phyloP scores from a whole-genome alignment of 768 basidiomycete genomes.

The Pholiota conissans region DNA sequence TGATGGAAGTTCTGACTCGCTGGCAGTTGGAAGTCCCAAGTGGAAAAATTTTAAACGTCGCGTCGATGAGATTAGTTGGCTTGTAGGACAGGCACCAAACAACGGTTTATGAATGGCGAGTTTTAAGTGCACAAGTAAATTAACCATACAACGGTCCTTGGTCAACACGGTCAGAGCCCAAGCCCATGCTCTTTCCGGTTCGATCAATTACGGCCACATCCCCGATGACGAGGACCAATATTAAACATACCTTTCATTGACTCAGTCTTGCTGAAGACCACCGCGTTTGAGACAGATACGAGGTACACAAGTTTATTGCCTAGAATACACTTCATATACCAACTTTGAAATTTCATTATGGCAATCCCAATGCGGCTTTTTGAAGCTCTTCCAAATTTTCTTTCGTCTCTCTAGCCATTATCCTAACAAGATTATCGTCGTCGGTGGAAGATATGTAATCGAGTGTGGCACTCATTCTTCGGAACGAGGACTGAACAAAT shows the following conservation, averaged over 20 bases:
- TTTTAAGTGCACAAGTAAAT: not conserved
- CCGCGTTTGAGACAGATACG: constrained; percentile 94
- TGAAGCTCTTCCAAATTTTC: constrained; percentile 56
- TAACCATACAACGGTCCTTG: constrained; percentile 6
- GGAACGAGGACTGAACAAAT: constrained; percentile 38
- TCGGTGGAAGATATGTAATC: constrained; percentile 73
- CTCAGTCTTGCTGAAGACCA: constrained; percentile 64
- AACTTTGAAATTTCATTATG: not conserved
- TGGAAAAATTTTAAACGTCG: constrained; percentile 70
- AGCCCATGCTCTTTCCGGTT: not conserved
- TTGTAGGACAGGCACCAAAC: constrained; percentile 44
- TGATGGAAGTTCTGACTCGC: constrained; percentile 52
- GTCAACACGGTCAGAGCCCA: constrained; percentile 16
- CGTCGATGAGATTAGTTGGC: constrained; percentile 74
- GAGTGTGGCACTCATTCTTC: constrained; percentile 58
- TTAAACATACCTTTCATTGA: constrained; percentile 70
- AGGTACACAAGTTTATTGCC: constrained; percentile 52
- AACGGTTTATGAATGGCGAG: constrained; percentile 21
- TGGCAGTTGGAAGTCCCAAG: constrained; percentile 60
- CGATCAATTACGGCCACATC: constrained; percentile 3
- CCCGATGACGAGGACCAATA: constrained; percentile 50
- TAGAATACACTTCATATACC: constrained; percentile 6
- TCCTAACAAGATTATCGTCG: constrained; percentile 65
- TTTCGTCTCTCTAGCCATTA: constrained; percentile 73
- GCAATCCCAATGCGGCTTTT: constrained; percentile 41